phyloP scores from a whole-genome alignment of 371 early-diverging fungal species.

The Choanephora cucurbitarum region DNA sequence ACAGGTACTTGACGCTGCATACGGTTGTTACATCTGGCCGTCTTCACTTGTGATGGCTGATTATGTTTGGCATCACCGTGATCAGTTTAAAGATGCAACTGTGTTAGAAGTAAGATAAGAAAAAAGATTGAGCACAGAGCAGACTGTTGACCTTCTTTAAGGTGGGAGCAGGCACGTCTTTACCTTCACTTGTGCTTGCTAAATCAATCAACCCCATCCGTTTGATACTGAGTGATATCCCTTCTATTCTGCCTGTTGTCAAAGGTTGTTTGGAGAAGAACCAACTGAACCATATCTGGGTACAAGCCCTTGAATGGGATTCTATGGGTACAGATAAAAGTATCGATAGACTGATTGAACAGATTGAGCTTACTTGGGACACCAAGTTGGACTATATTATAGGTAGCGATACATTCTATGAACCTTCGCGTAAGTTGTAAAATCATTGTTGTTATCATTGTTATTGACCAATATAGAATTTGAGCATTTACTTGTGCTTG shows the following conservation, averaged over 20 bases:
- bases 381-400: conserved; percentile 49
- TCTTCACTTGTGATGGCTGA: conserved; percentile 55
- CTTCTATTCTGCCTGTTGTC: conserved; percentile 42
- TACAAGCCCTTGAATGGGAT: conserved; percentile 49
- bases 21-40: conserved; percentile 63
- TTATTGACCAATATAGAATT: conserved; percentile 41
- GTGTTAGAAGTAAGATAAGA: conserved; percentile 37
- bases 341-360: conserved; percentile 26
- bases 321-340: conserved; percentile 31
- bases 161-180: conserved; percentile 55
- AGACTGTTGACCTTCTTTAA: conserved; percentile 12
- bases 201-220: conserved; percentile 15
- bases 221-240: conserved; percentile 48
- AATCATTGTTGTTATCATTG: neutral
- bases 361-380: conserved; percentile 19
- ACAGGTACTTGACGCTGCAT: conserved; percentile 54
- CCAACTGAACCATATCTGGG: conserved; percentile 9
- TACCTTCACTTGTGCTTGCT: conserved; percentile 53
- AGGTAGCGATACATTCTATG: conserved; percentile 64
- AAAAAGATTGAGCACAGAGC: neutral
- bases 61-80: conserved; percentile 42
- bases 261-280: conserved; percentile 40
- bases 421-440: conserved; percentile 47
- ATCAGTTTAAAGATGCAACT: conserved; percentile 22
- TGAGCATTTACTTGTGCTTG: conserved; percentile 51